Evolutionary conservation across 768 basidiomycete species (phyloP).

Genomic region (Rhodocollybia butyracea): DNA sequence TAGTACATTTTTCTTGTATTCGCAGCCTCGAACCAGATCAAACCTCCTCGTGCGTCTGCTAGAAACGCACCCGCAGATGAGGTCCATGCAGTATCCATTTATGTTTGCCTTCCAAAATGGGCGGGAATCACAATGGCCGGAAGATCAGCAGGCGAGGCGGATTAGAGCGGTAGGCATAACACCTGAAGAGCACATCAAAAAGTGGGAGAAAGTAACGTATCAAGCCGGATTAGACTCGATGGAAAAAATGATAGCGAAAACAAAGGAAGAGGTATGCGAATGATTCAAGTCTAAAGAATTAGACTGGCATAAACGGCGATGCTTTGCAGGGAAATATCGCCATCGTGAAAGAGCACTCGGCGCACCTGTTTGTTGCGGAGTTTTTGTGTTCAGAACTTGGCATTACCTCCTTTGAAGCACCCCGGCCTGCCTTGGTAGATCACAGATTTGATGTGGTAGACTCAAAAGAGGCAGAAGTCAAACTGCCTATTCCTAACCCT

Average conservation of each 20-base stretch:
- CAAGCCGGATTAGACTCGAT: conserved; percentile 2
- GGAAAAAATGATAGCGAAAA: not conserved
- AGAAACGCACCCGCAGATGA: not conserved
- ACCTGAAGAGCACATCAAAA: not conserved
- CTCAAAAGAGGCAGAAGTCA: not conserved
- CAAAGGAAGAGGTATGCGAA: not conserved
- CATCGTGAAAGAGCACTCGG: conserved; percentile 6
- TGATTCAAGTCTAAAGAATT: not conserved
- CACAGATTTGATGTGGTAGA: not conserved
- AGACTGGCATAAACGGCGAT: not conserved
- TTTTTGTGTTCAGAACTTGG: too few species aligned
- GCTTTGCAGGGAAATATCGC: not conserved
- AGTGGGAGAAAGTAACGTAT: not conserved
- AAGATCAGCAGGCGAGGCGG: not conserved
- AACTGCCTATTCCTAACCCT: conserved; percentile 2
- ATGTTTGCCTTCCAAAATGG: not conserved
- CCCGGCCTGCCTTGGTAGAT: not conserved
- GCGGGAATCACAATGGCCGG: not conserved
- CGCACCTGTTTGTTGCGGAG: too few species aligned
- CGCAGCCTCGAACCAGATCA: conserved; percentile 5
- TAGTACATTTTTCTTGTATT: not conserved
- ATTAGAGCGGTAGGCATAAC: not conserved
- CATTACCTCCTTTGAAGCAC: too few species aligned
- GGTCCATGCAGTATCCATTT: not conserved
- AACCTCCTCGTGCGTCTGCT: conserved; percentile 2